Evolutionary conservation across 2,329 filamentous ascomycete species (phyloP), one percentile per base, ranked within the genome.

Genomic region (Cladosporium sp.): DNA sequence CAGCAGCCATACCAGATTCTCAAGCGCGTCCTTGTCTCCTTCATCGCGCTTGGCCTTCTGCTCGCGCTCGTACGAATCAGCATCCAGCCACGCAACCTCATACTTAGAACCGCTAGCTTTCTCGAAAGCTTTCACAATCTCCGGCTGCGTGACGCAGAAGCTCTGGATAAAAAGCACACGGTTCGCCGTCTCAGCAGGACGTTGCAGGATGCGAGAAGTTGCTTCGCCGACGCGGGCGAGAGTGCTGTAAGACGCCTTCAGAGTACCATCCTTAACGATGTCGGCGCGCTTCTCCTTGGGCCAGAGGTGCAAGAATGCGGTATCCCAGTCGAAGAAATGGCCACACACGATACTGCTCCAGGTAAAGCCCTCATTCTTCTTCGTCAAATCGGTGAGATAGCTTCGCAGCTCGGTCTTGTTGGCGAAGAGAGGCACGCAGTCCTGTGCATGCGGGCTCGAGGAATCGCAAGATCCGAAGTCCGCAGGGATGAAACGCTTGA

Each of bases 331-430:
- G 72, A 90, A 88, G 75, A 90, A 87, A 2, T 84, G 77, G 0
- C 87, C 86, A 10, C 79, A 84, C 3, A 86, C 82, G 15, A 90
- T 74, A 2, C 80, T 84, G 1, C 86, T 89, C 87, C 88, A 90
- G 34, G 79, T 82, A 68, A 90, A 83, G 0, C 70, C 75, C 14
- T 68, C 24, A 74, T 49, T 78, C 77, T 70, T 83, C 6, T 63
- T 8, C 1, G 72, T 68, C 4, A 76, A 71, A 28, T 76, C 76
- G 68, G 83, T 80, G 24, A 89, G 78, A 67, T 88, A 87, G 41
- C 87, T 81, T 11, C 86, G 73, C 4, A 78, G 70, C n/a, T 66
- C 70, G 15, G 74, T 69, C 69, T 90, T 90, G 67, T 75, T 75
- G 1, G 73, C 75, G 66, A 86, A 88, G 1, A 87, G 72, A 1